These are phyloP conservation scores for Apophysomyces sp. DNA, from an alignment of 371 early-diverging fungal genomes.

Conservation along the genomic window DNA sequence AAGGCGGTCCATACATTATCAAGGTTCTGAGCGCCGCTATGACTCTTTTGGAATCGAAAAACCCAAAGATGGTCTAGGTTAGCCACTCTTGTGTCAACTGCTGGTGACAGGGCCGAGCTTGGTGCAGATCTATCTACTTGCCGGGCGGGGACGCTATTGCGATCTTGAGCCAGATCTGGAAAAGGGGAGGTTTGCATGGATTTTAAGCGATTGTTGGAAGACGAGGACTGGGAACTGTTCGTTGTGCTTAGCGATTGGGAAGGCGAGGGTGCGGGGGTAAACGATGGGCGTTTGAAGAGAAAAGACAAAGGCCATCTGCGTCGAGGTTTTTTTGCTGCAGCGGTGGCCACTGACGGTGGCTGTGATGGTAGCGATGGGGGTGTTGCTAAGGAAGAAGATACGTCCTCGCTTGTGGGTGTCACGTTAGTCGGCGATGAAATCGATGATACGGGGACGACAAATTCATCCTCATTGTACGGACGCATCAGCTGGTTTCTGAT, in stretches of 20 bases:
- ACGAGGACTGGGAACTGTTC: not conserved
- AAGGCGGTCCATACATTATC: slow-evolving; percentile 28
- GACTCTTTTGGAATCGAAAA: slow-evolving; percentile 9
- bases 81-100: slow-evolving; percentile 13
- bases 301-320: not conserved
- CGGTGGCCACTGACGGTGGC: not conserved
- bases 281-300: not conserved
- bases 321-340: not conserved
- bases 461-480: not conserved
- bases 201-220: not conserved
- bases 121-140: not conserved
- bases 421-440: not conserved
- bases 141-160: not conserved
- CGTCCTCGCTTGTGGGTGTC: not conserved
- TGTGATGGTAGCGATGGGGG: not conserved
- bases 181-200: not conserved
- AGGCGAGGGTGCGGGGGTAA: not conserved
- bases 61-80: slow-evolving; percentile 30
- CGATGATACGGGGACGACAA: not conserved
- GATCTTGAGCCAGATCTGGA: not conserved
- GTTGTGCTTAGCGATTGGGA: not conserved
- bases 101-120: not conserved
- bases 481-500: not conserved
- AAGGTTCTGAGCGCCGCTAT: not conserved
- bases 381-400: not conserved